phyloP scores from a whole-genome alignment of 257 asterid species.

The Solanum chilense region DNA sequence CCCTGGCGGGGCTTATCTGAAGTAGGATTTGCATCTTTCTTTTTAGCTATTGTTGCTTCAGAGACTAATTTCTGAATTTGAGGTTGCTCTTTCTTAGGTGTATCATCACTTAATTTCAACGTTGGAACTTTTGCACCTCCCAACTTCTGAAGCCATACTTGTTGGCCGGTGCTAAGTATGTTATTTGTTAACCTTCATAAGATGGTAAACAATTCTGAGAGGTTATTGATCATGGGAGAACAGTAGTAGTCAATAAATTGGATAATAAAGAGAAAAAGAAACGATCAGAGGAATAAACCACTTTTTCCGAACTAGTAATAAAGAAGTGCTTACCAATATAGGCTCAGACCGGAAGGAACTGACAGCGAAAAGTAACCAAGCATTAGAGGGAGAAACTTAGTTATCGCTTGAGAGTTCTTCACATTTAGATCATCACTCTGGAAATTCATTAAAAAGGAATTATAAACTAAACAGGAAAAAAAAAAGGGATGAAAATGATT shows the following conservation, averaged over 20 bases:
- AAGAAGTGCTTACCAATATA: conserved; percentile 61
- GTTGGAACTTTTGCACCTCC: conserved; percentile 79
- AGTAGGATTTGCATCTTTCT: conserved; percentile 32
- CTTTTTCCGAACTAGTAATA: not conserved
- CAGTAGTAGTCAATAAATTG: not conserved
- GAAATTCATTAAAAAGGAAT: not conserved
- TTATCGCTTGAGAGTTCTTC: conserved; percentile 78
- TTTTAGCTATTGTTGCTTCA: conserved; percentile 31
- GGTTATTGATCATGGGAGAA: not conserved
- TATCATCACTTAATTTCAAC: conserved; percentile 33
- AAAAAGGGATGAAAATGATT: too few species aligned
- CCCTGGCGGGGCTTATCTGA: conserved; percentile 71
- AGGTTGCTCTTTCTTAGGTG: conserved; percentile 32
- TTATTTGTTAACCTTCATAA: conserved; percentile 86
- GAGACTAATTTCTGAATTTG: conserved; percentile 31
- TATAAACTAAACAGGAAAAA: not conserved
- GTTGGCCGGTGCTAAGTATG: conserved; percentile 80
- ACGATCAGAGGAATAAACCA: not conserved
- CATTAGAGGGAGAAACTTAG: conserved; percentile 85
- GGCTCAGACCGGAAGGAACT: conserved; percentile 97
- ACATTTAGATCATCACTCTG: conserved; percentile 91
- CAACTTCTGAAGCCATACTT: conserved; percentile 79
- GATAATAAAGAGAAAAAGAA: not conserved
- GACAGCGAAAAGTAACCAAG: conserved; percentile 89
- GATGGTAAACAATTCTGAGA: not conserved